Percentiles rank a stretch among this genome's conserved stretches.
Conservation (phyloP, 768 basidiomycete genomes). For the Mycena vitilis region DNA sequence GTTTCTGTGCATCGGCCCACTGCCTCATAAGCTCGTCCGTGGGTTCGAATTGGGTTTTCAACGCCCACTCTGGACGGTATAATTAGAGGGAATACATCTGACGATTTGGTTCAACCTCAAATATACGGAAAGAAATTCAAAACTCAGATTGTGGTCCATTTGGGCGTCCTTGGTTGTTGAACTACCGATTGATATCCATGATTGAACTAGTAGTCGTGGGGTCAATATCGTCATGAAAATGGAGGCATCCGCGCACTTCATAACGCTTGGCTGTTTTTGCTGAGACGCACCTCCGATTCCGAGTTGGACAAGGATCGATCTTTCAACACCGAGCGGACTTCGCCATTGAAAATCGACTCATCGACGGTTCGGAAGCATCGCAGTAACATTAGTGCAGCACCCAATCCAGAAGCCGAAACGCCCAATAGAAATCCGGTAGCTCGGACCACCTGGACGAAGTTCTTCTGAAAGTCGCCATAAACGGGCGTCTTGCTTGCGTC, state of each 20-base stretch:
- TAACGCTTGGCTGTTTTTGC: slow-evolving; percentile 37
- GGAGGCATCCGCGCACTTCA: slow-evolving; percentile 46
- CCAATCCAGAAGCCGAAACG: slow-evolving; percentile 53
- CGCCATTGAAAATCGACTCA: slow-evolving; percentile 40
- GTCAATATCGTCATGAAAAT: slow-evolving; percentile 36
- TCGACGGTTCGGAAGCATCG: slow-evolving; percentile 38
- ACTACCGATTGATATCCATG: slow-evolving; percentile 87
- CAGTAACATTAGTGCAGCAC: slow-evolving; percentile 43
- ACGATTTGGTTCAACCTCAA: slow-evolving; percentile 51
- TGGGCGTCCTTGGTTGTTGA: slow-evolving; percentile 72
- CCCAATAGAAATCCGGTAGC: slow-evolving; percentile 73
- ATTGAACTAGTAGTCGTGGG: slow-evolving; percentile 63
- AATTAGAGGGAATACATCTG: slow-evolving; percentile 49
- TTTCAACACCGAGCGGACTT: slow-evolving; percentile 44
- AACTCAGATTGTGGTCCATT: slow-evolving; percentile 72
- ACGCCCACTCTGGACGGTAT: slow-evolving; percentile 58
- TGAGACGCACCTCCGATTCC: slow-evolving; percentile 26
- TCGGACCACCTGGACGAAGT: slow-evolving; percentile 77
- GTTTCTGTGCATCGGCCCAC: slow-evolving; percentile 76
- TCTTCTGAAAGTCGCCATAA: slow-evolving; percentile 76
- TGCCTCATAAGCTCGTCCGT: slow-evolving; percentile 62
- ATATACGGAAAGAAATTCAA: slow-evolving; percentile 31
- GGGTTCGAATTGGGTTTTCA: slow-evolving; percentile 66
- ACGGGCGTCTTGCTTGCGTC: slow-evolving; percentile 74
- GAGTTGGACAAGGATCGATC: slow-evolving; percentile 52